Base-by-base conservation (phyloP, 2,329 filamentous ascomycete species). In the Neofusicoccum parvum region DNA sequence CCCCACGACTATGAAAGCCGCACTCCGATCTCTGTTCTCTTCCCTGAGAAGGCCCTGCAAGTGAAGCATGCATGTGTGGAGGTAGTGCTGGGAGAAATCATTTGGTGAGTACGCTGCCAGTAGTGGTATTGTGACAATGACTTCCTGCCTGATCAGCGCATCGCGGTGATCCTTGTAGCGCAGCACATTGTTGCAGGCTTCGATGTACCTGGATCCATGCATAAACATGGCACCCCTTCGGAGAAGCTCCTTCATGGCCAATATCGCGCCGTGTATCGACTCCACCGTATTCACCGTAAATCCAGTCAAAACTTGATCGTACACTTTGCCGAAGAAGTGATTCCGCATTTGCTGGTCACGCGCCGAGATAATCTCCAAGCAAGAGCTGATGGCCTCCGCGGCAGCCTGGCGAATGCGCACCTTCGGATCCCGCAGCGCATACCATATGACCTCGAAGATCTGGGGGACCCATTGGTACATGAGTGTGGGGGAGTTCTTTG, bases 151-250 rank as follows among this genome's bases (percentile, higher is more conserved):
- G 70, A 98, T 95, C 41, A 93, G 90, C 3, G 88, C 82, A 71
- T 99, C 96, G 63, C 92, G 88, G 72, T 98, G 92, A 71, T 99
- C 95, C 77, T 96, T 96, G 77, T 96, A 92, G 68, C 91, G 90
- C 69, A 94, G 89, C 41, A 97, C 92, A 68, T 95, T 94, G 68
- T 99, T 95, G 76, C 94, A 98, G 11, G 92, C 90, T 71, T 96
- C 92, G 66, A 90, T 88, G 78, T 98, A 99, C 74, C 80, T 79
- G 46, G 94, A 88, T 45, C 94, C 92, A 73, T 97, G 93, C 95
- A 99, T 98, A 78, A 96, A 99, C 94, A 99, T 99, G 71, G 93
- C 94, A 62, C 95, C 95, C 76, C 97, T 94, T 68, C 95, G 88
- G 17, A 99, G 87, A 54, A 99, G 86, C 79, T 98, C 94, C 76